Evolutionary conservation across 129 eudicot genomes (phyloP).

Genomic region (Tagetes erecta): DNA sequence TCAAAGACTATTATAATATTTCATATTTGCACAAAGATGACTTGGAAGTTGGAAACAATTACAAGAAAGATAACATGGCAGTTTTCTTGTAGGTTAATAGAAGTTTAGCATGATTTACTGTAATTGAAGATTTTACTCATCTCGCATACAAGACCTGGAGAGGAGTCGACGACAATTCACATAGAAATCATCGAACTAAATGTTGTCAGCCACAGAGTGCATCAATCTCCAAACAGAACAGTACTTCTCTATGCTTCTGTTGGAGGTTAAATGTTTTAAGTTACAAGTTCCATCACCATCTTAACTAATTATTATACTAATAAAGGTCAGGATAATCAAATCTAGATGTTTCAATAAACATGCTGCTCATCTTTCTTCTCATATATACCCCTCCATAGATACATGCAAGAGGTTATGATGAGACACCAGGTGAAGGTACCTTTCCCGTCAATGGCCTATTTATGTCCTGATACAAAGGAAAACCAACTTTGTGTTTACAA

Average conservation of each 20-base stretch:
- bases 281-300: constrained; percentile 23
- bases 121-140: neutral
- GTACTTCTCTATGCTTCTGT: constrained; percentile 25
- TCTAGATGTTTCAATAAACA: too few species aligned
- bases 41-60: too few species aligned
- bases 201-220: constrained; percentile 11
- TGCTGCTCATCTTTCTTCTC: too few species aligned
- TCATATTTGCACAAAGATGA: too few species aligned
- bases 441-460: constrained; percentile 49
- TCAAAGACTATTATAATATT: too few species aligned
- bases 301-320: constrained; percentile 32
- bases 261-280: constrained; percentile 20
- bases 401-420: constrained; percentile 40
- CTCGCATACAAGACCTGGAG: neutral
- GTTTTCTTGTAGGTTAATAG: too few species aligned
- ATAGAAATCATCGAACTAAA: neutral
- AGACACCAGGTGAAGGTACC: constrained; percentile 59
- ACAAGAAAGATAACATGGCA: too few species aligned
- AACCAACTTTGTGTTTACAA: neutral
- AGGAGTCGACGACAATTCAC: neutral
- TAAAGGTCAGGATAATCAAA: constrained; percentile 19
- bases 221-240: constrained; percentile 23
- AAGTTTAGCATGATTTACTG: neutral
- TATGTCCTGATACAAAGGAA: constrained; percentile 46
- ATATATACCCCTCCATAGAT: neutral